phyloP scores from a whole-genome alignment of 2,329 filamentous ascomycete species.

The Rachicladosporium sp. region DNA sequence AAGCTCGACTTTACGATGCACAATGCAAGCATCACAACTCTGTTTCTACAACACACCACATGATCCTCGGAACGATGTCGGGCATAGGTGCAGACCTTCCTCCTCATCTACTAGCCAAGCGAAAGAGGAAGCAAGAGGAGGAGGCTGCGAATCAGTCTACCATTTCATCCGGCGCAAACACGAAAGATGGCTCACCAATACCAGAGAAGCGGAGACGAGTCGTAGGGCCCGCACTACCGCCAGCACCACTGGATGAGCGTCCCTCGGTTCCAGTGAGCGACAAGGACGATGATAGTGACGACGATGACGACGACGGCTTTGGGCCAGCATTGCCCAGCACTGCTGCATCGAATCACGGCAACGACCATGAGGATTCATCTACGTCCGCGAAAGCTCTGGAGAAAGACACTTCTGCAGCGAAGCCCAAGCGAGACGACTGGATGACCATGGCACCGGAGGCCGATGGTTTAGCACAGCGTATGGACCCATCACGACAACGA shows the following conservation, averaged over 20 bases:
- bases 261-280: conserved; percentile 24
- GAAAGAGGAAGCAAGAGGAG: conserved; percentile 37
- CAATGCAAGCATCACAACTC: too few species aligned
- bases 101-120: conserved; percentile 46
- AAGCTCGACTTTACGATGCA: too few species aligned
- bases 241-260: conserved; percentile 35
- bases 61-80: conserved; percentile 38
- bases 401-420: conserved; percentile 7
- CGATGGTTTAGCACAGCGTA: conserved; percentile 42
- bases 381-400: too few species aligned
- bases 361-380: too few species aligned
- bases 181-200: conserved; percentile 15
- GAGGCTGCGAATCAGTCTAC: conserved; percentile 23
- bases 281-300: conserved; percentile 21
- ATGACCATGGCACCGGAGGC: conserved; percentile 40
- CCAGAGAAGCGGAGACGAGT: conserved; percentile 41
- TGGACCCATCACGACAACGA: conserved; percentile 74
- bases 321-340: conserved; percentile 31
- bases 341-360: background rate
- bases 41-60: background rate
- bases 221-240: conserved; percentile 45
- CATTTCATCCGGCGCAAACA: conserved; percentile 27
- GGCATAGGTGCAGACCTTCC: conserved; percentile 61
- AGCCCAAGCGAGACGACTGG: conserved; percentile 59
- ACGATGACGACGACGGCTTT: conserved; percentile 33